These are phyloP conservation scores for Trametes pubescens DNA, from an alignment of 1,284 basidiomycete genomes.

Conservation along the genomic window DNA sequence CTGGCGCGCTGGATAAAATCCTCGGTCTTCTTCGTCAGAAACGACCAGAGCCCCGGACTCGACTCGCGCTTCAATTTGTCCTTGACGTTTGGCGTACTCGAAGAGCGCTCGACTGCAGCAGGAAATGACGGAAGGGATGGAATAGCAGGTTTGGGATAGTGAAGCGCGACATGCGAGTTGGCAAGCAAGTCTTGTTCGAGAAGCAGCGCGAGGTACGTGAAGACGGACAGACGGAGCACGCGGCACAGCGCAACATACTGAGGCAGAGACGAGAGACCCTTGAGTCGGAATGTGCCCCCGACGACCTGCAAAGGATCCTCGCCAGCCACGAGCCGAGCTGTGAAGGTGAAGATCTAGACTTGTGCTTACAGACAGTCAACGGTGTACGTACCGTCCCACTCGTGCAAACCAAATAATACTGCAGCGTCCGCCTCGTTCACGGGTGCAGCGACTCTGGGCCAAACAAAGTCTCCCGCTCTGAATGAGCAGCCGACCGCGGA, in stretches of 20 bases:
- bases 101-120: constrained; percentile 24
- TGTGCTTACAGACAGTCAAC: not conserved
- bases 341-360: constrained; percentile 2
- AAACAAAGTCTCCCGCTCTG: constrained; percentile 48
- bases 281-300: constrained; percentile 67
- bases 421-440: constrained; percentile 43
- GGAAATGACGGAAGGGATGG: constrained; percentile 33
- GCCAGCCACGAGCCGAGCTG: constrained; percentile 27
- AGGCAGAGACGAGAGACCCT: constrained; percentile 50
- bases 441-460: constrained; percentile 47
- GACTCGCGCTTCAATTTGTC: constrained; percentile 40
- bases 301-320: constrained; percentile 50
- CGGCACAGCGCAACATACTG: constrained; percentile 56
- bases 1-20: constrained; percentile 44
- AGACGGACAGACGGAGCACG: constrained; percentile 62
- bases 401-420: constrained; percentile 57
- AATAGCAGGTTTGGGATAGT: constrained; percentile 47
- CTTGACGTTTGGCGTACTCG: constrained; percentile 34
- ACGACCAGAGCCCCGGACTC: constrained; percentile 48
- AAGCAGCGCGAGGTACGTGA: constrained; percentile 62
- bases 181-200: constrained; percentile 69
- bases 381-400: constrained; percentile 54
- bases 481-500: constrained; percentile 56
- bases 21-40: constrained; percentile 53
- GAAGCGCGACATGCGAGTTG: constrained; percentile 57